Evolutionary conservation across 352 stramenopile genomes (phyloP).

Genomic region (Phytophthora cryptogea): DNA sequence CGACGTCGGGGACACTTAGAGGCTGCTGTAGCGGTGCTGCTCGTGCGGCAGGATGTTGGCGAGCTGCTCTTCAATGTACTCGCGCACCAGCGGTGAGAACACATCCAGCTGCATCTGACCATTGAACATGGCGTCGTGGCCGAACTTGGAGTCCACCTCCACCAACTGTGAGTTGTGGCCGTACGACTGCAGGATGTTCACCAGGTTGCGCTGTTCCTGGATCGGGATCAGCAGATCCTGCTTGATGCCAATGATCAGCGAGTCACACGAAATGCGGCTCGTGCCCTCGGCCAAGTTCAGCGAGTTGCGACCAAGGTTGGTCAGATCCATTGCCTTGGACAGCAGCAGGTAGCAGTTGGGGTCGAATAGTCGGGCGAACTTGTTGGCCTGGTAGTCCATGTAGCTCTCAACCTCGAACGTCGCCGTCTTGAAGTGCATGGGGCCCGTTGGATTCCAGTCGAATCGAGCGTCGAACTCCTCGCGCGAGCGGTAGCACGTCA

Average conservation of each 20-base stretch:
- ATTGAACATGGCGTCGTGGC: conserved; percentile 90
- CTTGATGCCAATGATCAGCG: conserved; percentile 80
- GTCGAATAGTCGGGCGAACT: conserved; percentile 86
- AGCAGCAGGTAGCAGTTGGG: conserved; percentile 90
- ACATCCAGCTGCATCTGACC: conserved; percentile 79
- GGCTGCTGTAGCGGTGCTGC: conserved; percentile 80
- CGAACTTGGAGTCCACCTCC: conserved; percentile 85
- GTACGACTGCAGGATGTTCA: conserved; percentile 84
- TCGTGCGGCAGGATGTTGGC: conserved; percentile 57
- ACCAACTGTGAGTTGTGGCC: conserved; percentile 65
- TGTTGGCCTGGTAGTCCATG: conserved; percentile 89
- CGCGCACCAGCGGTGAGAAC: conserved; percentile 68
- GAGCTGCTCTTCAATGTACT: conserved; percentile 75
- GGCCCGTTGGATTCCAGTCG: conserved; percentile 82
- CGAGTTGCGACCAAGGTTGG: conserved; percentile 71
- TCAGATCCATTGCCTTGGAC: conserved; percentile 89
- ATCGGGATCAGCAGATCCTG: conserved; percentile 88
- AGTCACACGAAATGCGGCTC: conserved; percentile 66
- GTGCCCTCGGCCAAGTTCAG: conserved; percentile 76
- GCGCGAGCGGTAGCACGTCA: conserved; percentile 89
- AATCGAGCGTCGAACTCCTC: conserved; percentile 89
- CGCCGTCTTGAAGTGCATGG: conserved; percentile 68
- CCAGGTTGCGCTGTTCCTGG: conserved; percentile 78
- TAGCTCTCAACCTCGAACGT: conserved; percentile 92
- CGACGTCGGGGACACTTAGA: conserved; percentile 35